Evolutionary conservation across 2,329 filamentous ascomycete species (phyloP).

Genomic region (Phaeosphaeriaceae sp.): DNA sequence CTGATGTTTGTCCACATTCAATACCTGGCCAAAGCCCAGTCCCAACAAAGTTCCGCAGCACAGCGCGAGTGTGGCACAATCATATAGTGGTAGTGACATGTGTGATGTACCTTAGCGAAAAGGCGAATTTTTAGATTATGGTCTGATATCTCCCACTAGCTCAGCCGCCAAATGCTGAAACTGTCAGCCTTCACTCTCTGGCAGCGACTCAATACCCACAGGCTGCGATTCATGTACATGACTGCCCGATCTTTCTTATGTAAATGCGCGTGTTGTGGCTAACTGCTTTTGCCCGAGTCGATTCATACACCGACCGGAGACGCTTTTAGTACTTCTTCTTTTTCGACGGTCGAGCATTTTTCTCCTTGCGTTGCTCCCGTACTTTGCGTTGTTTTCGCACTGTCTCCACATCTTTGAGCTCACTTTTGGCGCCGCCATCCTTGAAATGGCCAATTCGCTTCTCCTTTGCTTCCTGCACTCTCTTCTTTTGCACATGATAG

Average conservation of each 20-base stretch:
- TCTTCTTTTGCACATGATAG: constrained; percentile 88
- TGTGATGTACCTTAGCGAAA: constrained; percentile 14
- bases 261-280: constrained; percentile 1
- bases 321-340: constrained; percentile 56
- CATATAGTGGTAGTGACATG: constrained; percentile 14
- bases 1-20: constrained; percentile 7
- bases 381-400: constrained; percentile 82
- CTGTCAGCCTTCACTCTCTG: no score
- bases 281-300: constrained; percentile 10
- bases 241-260: background rate
- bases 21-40: constrained; percentile 1
- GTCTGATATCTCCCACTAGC: constrained; percentile 13
- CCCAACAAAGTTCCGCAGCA: constrained; percentile 19
- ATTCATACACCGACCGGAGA: constrained; percentile 16
- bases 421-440: constrained; percentile 74
- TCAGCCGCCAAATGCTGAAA: no score
- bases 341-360: constrained; percentile 83
- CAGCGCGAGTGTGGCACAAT: constrained; percentile 28
- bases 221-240: background rate
- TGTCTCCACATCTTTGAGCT: constrained; percentile 82
- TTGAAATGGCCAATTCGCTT: constrained; percentile 77
- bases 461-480: constrained; percentile 84
- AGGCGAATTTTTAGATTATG: constrained; percentile 2
- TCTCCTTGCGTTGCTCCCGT: constrained; percentile 77
- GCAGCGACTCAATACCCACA: background rate